These are phyloP conservation scores for Musa beccarii DNA, from an alignment of 176 grass and related monocot genomes.

Conservation along the genomic window DNA sequence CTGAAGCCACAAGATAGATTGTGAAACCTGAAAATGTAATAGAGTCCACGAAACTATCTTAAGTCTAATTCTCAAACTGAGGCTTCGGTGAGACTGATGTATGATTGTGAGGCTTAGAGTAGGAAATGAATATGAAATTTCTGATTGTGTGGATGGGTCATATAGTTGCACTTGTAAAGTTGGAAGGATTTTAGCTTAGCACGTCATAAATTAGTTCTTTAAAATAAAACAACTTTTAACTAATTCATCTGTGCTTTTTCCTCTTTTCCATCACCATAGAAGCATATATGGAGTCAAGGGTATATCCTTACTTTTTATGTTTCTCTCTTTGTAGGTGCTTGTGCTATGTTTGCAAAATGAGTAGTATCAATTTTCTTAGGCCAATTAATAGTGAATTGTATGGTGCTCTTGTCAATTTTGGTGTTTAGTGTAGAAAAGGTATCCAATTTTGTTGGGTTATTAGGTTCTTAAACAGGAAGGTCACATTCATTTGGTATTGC, in stretches of 20 bases:
- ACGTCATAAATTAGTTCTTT: background rate
- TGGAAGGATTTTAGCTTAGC: background rate
- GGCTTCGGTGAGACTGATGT: too few species aligned
- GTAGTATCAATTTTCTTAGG: background rate
- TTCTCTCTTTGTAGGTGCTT: background rate
- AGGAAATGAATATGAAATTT: background rate
- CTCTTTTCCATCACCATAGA: too few species aligned
- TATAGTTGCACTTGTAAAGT: background rate
- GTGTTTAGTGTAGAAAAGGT: too few species aligned
- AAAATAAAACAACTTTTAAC: background rate
- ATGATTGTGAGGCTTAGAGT: too few species aligned
- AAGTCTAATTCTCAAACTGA: too few species aligned
- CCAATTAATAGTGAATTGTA: background rate
- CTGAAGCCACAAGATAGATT: background rate
- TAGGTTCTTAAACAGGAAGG: too few species aligned
- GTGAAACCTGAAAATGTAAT: background rate
- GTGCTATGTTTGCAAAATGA: background rate
- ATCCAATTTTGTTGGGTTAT: too few species aligned
- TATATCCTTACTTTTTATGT: too few species aligned
- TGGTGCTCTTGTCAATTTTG: background rate
- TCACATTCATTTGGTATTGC: too few species aligned
- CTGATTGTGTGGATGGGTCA: background rate
- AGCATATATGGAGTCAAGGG: too few species aligned
- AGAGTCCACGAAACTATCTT: background rate
- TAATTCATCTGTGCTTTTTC: too few species aligned